phyloP scores from a whole-genome alignment of 1,284 basidiomycete species.

The Malassezia sp. region DNA sequence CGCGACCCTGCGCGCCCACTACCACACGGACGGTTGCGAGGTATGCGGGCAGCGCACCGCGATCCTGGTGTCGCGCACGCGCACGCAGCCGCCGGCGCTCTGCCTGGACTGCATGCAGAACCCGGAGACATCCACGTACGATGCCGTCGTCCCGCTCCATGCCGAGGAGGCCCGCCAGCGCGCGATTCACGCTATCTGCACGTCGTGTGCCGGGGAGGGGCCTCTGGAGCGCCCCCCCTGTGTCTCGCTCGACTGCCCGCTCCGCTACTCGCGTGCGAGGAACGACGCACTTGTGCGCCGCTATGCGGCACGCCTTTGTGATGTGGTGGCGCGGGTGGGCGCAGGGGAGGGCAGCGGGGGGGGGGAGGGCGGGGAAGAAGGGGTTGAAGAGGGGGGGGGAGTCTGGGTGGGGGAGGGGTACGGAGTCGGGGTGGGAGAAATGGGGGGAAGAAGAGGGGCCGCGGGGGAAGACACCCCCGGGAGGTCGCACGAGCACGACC shows the following conservation, averaged over 20 bases:
- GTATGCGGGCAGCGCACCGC: slow-evolving; percentile 56
- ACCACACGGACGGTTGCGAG: slow-evolving; percentile 61
- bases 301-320: not conserved
- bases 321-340: no score
- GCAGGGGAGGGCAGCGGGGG: no score
- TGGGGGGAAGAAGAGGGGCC: no score
- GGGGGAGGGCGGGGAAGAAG: no score
- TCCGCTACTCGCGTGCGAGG: slow-evolving; percentile 27
- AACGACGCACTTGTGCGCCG: slow-evolving; percentile 2
- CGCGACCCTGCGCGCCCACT: slow-evolving; percentile 63
- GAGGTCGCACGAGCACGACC: not conserved
- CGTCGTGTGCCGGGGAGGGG: slow-evolving; percentile 21
- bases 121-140: slow-evolving; percentile 15
- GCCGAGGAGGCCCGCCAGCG: slow-evolving; percentile 12
- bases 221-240: slow-evolving; percentile 19
- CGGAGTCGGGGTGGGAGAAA: no score
- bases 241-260: slow-evolving; percentile 34
- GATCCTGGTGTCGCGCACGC: slow-evolving; percentile 45
- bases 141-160: slow-evolving; percentile 13
- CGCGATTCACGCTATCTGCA: slow-evolving; percentile 27
- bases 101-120: slow-evolving; percentile 9
- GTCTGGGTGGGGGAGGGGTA: no score
- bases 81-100: slow-evolving; percentile 14
- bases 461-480: no score
- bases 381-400: no score